Base-by-base conservation (phyloP, 2,329 filamentous ascomycete genomes). In the Pseudonectria foliicola region DNA sequence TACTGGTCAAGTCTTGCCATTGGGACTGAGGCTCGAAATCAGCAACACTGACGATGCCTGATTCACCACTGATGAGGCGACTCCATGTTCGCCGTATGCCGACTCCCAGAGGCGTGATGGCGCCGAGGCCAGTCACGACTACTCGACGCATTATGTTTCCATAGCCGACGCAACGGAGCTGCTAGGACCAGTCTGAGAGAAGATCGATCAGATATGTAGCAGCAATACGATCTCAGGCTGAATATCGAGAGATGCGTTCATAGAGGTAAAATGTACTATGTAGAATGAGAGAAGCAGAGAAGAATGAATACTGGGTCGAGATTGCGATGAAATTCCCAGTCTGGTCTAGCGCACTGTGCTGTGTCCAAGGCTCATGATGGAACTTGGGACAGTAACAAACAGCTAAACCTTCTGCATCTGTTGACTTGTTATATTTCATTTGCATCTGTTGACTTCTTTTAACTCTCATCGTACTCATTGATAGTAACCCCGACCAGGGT, bases 51-150 rank as follows among this genome's bases (percentile, higher is more conserved):
- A 80, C 72, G 50, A 98, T 78, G 44, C 89, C 92, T 42, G 82
- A 88, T 26, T 89, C 71, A 29, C 86, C 80, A 27, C 84, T 78
- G 21, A 96, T 60, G 27, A 98, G 76, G 34, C 85, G 81, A 40
- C 66, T 72, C 92, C 92, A 98, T 41, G 85, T 85, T 37, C 68
- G 77, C 46, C 76, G 77, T 44, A 84, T 71, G 42, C 88, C 87
- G 39, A 93, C 78, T 42, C 85, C 89, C 16, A 95, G 69, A 39
- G 89, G 89, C 47, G 85, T 87, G 50, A 92, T 74, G 56, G 83
- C 84, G 43, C 86, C 85, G 32, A 92, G 69, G 54, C 86, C 85
- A 34, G 86, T 92, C 56, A 92, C 80, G 52, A 90, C 86, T 50
- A 92, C 85, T 50, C 85, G 78, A 56, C 79, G 73, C 70, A 79